Evolutionary conservation across 2,329 filamentous ascomycete species (phyloP).

Genomic region (Neofusicoccum ribis): DNA sequence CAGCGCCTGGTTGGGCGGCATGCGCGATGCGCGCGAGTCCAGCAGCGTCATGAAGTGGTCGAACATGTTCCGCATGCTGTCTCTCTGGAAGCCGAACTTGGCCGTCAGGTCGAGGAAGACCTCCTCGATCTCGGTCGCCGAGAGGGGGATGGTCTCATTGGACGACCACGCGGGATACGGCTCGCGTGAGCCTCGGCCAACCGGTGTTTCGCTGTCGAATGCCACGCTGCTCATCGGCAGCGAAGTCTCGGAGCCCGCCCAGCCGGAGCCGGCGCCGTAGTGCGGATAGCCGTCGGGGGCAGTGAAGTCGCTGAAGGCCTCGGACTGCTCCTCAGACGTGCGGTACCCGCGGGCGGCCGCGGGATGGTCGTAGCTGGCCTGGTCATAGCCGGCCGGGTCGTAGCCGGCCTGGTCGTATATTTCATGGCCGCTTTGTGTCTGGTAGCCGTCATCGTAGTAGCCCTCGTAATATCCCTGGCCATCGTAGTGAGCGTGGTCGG

Average conservation of each 20-base stretch:
- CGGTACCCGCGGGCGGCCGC: conserved; percentile 53
- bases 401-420: conserved; percentile 65
- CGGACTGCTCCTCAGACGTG: conserved; percentile 92
- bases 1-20: conserved; percentile 97
- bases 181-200: conserved; percentile 88
- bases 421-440: conserved; percentile 60
- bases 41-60: conserved; percentile 96
- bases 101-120: conserved; percentile 93
- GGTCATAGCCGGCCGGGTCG: conserved; percentile 69
- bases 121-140: conserved; percentile 97
- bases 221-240: conserved; percentile 98
- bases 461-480: conserved; percentile 87
- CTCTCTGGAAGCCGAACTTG: conserved; percentile 97
- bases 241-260: conserved; percentile 81
- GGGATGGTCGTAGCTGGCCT: conserved; percentile 71
- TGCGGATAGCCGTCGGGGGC: conserved; percentile 77
- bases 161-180: conserved; percentile 98
- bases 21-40: conserved; percentile 92
- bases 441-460: conserved; percentile 56
- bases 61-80: conserved; percentile 99
- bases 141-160: conserved; percentile 93
- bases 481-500: conserved; percentile 45
- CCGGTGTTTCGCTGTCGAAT: conserved; percentile 83
- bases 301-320: conserved; percentile 99
- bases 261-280: conserved; percentile 78